Percentiles rank a stretch among this genome's conserved stretches.
These are phyloP conservation scores for Platanthera zijinensis DNA, from an alignment of 106 monocot genomes.

Conservation along the genomic window DNA sequence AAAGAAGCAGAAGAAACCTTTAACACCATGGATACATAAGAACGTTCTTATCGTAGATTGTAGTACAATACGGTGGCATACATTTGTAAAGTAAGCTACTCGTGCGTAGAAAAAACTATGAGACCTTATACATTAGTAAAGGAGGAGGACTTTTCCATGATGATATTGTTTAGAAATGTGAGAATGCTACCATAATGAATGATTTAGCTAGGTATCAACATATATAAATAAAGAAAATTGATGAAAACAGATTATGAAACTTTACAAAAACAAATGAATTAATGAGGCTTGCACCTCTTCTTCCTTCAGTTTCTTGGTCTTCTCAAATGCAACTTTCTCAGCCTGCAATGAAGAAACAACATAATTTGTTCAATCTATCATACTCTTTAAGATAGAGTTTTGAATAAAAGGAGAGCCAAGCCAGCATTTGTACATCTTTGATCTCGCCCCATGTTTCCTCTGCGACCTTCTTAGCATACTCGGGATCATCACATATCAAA, in stretches of 20 bases:
- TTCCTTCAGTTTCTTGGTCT: conserved; percentile 5
- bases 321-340: conserved; percentile 33
- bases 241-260: not conserved
- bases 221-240: not conserved
- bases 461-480: conserved; percentile 64
- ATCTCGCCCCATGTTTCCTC: conserved; percentile 83
- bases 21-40: not conserved
- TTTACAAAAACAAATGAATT: not conserved
- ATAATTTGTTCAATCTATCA: not conserved
- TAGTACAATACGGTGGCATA: too few relatives aligned
- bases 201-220: not conserved
- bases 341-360: conserved; percentile 27
- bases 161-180: not conserved
- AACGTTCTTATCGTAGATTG: not conserved
- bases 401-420: not conserved
- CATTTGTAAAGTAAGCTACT: not conserved
- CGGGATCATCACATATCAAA: conserved; percentile 64
- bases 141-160: too few relatives aligned
- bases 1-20: not conserved
- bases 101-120: not conserved
- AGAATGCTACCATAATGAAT: not conserved
- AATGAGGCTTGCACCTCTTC: conserved; percentile 7
- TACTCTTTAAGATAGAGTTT: not conserved
- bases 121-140: not conserved
- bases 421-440: conserved; percentile 47